Evolutionary conservation across 805 yeast species (phyloP).

Genomic region (Wickerhamomyces bisporus): DNA sequence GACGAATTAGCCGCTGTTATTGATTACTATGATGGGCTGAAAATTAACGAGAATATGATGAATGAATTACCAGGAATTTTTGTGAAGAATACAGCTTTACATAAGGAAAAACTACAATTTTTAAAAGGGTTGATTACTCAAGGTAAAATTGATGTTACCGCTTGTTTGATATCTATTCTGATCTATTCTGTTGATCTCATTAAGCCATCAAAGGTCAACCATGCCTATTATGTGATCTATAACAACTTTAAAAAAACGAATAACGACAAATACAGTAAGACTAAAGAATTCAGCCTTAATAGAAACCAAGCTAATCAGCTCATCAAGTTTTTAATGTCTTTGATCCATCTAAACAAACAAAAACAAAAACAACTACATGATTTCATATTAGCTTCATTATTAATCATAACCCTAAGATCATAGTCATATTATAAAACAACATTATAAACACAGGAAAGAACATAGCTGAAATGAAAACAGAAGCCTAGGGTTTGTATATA

Average conservation of each 20-base stretch:
- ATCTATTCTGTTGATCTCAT: neutral
- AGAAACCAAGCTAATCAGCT: neutral
- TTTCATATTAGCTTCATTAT: constrained; percentile 1
- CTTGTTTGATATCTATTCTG: neutral
- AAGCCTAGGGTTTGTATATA: no score
- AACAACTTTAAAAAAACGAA: neutral
- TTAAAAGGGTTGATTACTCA: no score
- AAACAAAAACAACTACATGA: neutral
- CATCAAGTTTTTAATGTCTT: neutral
- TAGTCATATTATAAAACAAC: no score
- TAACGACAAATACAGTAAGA: neutral
- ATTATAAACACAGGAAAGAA: neutral
- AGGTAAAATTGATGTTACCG: neutral
- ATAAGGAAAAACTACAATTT: no score
- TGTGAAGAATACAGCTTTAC: no score
- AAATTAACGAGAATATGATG: no score
- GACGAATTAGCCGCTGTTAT: neutral
- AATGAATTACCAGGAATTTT: no score
- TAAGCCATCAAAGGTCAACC: neutral
- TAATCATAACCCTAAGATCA: neutral
- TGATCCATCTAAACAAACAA: neutral
- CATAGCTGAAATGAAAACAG: neutral
- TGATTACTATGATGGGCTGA: neutral
- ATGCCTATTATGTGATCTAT: neutral
- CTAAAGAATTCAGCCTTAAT: no score